These are phyloP conservation scores for Tylopilus intermedius DNA, from an alignment of 768 basidiomycete genomes.

Conservation along the genomic window DNA sequence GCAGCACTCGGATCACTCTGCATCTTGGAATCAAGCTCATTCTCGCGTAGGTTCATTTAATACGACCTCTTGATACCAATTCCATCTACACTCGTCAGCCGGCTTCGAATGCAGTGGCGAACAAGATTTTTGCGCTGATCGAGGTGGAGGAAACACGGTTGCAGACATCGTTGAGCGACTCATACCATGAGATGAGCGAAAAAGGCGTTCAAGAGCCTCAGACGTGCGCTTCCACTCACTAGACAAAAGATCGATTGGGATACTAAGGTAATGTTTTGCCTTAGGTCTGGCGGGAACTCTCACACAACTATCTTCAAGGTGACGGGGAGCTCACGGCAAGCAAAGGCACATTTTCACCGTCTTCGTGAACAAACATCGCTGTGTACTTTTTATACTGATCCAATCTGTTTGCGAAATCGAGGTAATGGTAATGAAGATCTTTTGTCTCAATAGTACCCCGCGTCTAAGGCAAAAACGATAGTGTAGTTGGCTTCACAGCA, in stretches of 20 bases:
- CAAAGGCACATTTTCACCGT: slow-evolving; percentile 46
- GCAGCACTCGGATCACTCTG: slow-evolving; percentile 14
- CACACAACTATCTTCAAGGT: slow-evolving; percentile 32
- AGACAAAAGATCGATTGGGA: slow-evolving; percentile 97
- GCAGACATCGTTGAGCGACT: slow-evolving; percentile 72
- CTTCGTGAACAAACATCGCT: slow-evolving; percentile 15
- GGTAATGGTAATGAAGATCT: background rate
- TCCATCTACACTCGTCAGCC: slow-evolving; percentile 53
- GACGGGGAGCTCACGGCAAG: slow-evolving; percentile 59
- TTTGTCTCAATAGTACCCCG: too few species aligned
- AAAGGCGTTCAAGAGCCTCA: slow-evolving; percentile 88
- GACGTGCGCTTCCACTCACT: slow-evolving; percentile 88
- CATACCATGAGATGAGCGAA: slow-evolving; percentile 87
- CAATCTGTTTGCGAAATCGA: background rate
- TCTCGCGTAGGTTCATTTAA: slow-evolving; percentile 74
- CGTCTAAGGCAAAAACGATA: too few species aligned
- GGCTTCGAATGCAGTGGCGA: slow-evolving; percentile 48
- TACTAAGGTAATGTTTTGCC: slow-evolving; percentile 44
- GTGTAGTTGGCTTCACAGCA: too few species aligned
- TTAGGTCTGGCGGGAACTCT: background rate
- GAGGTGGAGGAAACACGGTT: slow-evolving; percentile 77
- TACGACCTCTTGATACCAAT: slow-evolving; percentile 67
- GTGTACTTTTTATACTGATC: background rate
- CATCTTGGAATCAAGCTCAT: background rate
- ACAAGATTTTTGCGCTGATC: slow-evolving; percentile 75